Conservation (phyloP, 163 green algal genomes). For the Volvox carteri region DNA sequence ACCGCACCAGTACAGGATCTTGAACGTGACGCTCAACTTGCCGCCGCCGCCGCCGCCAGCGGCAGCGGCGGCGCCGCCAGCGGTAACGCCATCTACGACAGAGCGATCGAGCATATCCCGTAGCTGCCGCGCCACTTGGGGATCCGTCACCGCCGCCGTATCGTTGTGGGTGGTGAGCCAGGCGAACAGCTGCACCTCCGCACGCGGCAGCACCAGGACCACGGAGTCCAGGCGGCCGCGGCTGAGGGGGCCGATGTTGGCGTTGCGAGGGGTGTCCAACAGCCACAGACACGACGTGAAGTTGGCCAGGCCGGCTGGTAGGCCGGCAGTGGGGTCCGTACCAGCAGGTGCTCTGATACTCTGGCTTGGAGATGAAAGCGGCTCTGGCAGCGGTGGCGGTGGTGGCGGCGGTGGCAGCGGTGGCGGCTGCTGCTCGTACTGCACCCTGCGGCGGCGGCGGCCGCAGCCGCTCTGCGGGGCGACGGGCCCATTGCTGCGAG, state of each 20-base stretch:
- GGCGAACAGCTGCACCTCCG: neutral
- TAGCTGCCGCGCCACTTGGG: neutral
- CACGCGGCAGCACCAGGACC: neutral
- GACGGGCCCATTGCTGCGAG: too few relatives aligned
- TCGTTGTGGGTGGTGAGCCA: neutral
- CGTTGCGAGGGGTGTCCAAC: neutral
- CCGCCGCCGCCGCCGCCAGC: neutral
- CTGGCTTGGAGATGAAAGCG: neutral
- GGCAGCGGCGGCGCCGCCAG: neutral
- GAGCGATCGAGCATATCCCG: constrained; percentile 4
- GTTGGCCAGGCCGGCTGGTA: neutral
- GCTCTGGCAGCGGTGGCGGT: neutral
- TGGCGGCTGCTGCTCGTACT: neutral
- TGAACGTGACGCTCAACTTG: neutral
- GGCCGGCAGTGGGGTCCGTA: constrained; percentile 4
- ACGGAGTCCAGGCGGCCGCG: constrained; percentile 15
- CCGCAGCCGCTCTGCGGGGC: too few relatives aligned
- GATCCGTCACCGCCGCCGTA: constrained; percentile 10
- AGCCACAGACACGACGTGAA: constrained; percentile 37
- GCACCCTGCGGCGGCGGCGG: neutral
- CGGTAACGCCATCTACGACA: neutral
- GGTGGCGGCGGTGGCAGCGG: neutral
- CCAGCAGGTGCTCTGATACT: neutral
- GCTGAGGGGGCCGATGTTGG: neutral
- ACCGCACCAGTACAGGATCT: constrained; percentile 9